Evolutionary conservation across 768 basidiomycete species (phyloP), one percentile per base, ranked within the genome.

Genomic region (Pulveroboletus ravenelii): DNA sequence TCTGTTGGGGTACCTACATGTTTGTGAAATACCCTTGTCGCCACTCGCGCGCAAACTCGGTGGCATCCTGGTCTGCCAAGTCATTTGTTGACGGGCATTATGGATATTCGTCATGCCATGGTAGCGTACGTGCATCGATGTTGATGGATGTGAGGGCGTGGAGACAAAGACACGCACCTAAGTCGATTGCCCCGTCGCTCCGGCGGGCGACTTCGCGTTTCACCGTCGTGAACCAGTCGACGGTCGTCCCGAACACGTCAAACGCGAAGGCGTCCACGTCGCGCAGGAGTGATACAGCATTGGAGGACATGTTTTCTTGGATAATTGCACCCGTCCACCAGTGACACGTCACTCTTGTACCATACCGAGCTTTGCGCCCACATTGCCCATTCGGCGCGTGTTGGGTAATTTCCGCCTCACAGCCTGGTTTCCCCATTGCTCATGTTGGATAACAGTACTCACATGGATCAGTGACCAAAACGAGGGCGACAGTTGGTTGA

Each of bases 21-120:
- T 63, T 48, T 6, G 27, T 29, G 27, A 51, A 56, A 56, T 85
- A 86, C 0, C 76, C 78, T 2, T 57, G 60, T 44, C 84, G 71
- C 83, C 84, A 86, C 54, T 80, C 77, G 37, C 70, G 60, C 0
- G 81, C 76, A 56, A 86, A 83, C 13, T 66, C 70, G 30, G 13
- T 29, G 4, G 64, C 57, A 10, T 62, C 54, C 29, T 55, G 56
- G 34, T 55, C 66, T 66, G 35, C 18, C 15, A 12, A 41, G 31
- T 48, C 6, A 4, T 27, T 5, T 10, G 29, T 38, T 38, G 20
- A 10, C 27, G 18, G 25, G 17, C 36, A 18, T 37, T n/a, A 17
- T 12, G 32, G 20, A n/a, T n/a, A n/a, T n/a, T n/a, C n/a, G n/a
- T 2, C 23, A 23, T 23, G 23, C n/a, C n/a, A n/a, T n/a, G 23